Evolutionary conservation across 2,329 filamentous ascomycete genomes (phyloP).

Genomic region (Rutstroemia sp.): DNA sequence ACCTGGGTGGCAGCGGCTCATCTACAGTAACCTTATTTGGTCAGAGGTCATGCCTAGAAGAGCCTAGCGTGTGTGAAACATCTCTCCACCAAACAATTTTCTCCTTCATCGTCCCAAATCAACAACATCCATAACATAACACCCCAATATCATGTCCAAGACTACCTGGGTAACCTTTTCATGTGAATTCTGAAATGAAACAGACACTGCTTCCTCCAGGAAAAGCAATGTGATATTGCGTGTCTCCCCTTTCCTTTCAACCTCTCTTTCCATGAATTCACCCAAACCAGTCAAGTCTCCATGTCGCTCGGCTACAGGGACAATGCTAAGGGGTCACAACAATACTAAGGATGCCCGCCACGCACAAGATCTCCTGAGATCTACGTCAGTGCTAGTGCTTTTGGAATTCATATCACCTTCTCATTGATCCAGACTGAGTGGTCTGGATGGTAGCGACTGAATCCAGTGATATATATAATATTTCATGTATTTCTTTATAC

Average conservation of each 20-base stretch:
- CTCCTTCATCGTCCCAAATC: too few species aligned
- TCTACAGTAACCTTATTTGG: too few species aligned
- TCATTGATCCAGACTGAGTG: background rate
- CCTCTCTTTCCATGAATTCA: background rate
- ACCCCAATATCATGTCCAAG: too few species aligned
- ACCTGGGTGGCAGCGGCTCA: too few species aligned
- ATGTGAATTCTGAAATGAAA: too few species aligned
- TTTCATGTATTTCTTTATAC: background rate
- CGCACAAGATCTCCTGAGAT: background rate
- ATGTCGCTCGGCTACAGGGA: constrained; percentile 6
- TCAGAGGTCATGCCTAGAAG: too few species aligned
- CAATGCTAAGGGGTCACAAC: constrained; percentile 7
- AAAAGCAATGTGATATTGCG: constrained; percentile 34
- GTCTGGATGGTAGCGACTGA: too few species aligned
- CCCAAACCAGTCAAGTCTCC: background rate
- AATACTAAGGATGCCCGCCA: constrained; percentile 4
- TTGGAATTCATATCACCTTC: background rate
- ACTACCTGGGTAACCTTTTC: too few species aligned
- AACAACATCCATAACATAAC: too few species aligned
- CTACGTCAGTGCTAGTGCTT: background rate
- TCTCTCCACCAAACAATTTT: too few species aligned
- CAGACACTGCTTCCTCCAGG: too few species aligned
- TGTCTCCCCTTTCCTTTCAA: constrained; percentile 17
- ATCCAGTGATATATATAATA: background rate
- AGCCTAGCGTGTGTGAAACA: too few species aligned